Evolutionary conservation across 768 basidiomycete genomes (phyloP).

Genomic region (Trametes coccinea): DNA sequence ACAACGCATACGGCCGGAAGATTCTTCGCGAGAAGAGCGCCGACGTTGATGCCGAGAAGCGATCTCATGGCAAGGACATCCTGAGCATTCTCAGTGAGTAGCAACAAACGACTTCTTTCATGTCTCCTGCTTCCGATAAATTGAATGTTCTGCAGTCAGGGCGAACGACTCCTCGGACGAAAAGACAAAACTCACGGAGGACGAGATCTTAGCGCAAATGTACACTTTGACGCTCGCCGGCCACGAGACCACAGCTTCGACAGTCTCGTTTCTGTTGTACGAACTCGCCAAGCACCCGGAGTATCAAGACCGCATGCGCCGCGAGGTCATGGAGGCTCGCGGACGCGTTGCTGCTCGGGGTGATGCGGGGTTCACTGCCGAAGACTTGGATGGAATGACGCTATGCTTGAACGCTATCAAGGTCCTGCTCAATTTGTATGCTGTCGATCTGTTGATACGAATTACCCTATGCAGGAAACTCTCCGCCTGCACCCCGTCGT

Average conservation of each 20-base stretch:
- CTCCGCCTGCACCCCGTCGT: conserved; percentile 26
- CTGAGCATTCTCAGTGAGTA: conserved; percentile 25
- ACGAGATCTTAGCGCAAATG: conserved; percentile 25
- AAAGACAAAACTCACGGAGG: conserved; percentile 9
- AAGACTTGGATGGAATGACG: conserved; percentile 16
- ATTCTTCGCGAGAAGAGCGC: conserved; percentile 13
- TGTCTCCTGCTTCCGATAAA: no score
- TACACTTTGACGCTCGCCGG: conserved; percentile 16
- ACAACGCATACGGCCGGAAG: conserved; percentile 5
- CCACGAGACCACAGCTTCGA: conserved; percentile 21
- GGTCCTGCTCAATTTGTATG: not conserved
- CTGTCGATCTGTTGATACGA: no score
- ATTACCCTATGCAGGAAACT: conserved; percentile 19
- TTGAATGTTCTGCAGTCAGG: conserved; percentile 8
- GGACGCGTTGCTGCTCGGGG: not conserved
- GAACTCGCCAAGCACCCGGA: conserved; percentile 18
- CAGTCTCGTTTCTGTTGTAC: conserved; percentile 14
- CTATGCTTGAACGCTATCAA: conserved; percentile 13
- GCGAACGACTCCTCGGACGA: conserved; percentile 23
- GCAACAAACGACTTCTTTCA: no score
- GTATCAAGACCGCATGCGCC: conserved; percentile 17
- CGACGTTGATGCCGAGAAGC: conserved; percentile 2
- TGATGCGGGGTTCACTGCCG: conserved; percentile 15
- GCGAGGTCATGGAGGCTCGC: conserved; percentile 15
- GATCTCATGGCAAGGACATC: conserved; percentile 20